These are phyloP conservation scores for Stephanodiscus triporus DNA, from an alignment of 108 stramenopile genomes.

Conservation along the genomic window DNA sequence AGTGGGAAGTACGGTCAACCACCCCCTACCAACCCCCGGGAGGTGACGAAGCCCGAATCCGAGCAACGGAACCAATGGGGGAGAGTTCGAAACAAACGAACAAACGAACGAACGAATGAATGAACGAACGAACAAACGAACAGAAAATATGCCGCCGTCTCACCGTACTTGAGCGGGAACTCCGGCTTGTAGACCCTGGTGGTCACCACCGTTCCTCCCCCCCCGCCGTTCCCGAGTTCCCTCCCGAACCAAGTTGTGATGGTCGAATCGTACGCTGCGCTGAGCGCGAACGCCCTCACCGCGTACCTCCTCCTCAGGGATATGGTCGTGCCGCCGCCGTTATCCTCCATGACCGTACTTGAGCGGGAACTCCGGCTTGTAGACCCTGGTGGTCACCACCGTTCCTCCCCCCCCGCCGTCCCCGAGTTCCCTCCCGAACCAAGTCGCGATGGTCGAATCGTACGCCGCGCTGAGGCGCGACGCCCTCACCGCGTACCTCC, in stretches of 20 bases:
- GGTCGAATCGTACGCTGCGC: constrained; percentile 91
- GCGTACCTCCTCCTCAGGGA: constrained; percentile 83
- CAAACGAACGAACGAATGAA: too few relatives aligned
- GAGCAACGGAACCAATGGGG: too few relatives aligned
- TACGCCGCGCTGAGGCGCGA: constrained; percentile 92
- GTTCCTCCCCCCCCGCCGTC: constrained; percentile 56
- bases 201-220: constrained; percentile 71
- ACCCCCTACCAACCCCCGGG: too few relatives aligned
- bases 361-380: constrained; percentile 84
- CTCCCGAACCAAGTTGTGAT: constrained; percentile 94
- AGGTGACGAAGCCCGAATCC: too few relatives aligned
- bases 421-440: constrained; percentile 84
- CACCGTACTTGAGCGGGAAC: constrained; percentile 93
- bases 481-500: constrained; percentile 87
- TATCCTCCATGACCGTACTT: constrained; percentile 71
- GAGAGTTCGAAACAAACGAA: too few relatives aligned
- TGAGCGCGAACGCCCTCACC: constrained; percentile 91
- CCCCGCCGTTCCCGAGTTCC: constrained; percentile 57
- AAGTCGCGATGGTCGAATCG: constrained; percentile 92
- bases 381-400: constrained; percentile 86
- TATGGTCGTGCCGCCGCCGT: constrained; percentile 86
- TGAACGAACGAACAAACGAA: too few relatives aligned
- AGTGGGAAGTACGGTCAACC: too few relatives aligned
- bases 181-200: constrained; percentile 90
- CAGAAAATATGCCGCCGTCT: too few relatives aligned